Evolutionary conservation across 148 eudicot species (phyloP).

Genomic region (Cornus controversa): DNA sequence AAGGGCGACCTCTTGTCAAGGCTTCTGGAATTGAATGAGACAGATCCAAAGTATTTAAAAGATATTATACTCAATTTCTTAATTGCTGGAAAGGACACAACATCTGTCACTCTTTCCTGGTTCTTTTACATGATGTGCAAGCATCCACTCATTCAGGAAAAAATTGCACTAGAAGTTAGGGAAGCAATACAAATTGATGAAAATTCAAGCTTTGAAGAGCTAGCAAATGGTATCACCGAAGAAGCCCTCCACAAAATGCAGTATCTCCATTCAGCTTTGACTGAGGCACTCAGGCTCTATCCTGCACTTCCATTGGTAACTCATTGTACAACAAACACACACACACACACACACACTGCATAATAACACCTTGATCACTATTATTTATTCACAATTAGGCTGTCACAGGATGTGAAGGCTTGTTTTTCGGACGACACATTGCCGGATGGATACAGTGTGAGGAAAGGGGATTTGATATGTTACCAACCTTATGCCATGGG

Average conservation of each 20-base stretch:
- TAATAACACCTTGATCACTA: too few relatives aligned
- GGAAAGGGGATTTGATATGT: constrained; percentile 21
- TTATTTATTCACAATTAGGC: too few relatives aligned
- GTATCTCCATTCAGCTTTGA: constrained; percentile 39
- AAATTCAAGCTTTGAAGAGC: constrained; percentile 17
- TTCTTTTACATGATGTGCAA: constrained; percentile 41
- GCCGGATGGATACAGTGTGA: constrained; percentile 34
- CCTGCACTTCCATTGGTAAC: constrained; percentile 39
- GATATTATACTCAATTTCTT: constrained; percentile 42
- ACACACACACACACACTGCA: background rate
- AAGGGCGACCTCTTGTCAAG: constrained; percentile 39
- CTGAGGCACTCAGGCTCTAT: constrained; percentile 39
- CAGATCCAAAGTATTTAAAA: constrained; percentile 27
- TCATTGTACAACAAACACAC: background rate
- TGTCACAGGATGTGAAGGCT: constrained; percentile 26
- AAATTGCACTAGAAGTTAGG: constrained; percentile 27
- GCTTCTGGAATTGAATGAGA: constrained; percentile 27
- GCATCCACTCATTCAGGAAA: constrained; percentile 27
- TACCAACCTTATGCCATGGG: constrained; percentile 41
- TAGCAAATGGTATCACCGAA: constrained; percentile 16
- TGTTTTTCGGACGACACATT: constrained; percentile 31
- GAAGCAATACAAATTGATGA: constrained; percentile 7
- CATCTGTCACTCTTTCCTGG: constrained; percentile 40
- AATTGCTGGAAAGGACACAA: constrained; percentile 44
- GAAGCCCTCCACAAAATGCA: constrained; percentile 39